phyloP scores from a whole-genome alignment of 495 filamentous ascomycete genomes.

The Penicillium samsonianum region DNA sequence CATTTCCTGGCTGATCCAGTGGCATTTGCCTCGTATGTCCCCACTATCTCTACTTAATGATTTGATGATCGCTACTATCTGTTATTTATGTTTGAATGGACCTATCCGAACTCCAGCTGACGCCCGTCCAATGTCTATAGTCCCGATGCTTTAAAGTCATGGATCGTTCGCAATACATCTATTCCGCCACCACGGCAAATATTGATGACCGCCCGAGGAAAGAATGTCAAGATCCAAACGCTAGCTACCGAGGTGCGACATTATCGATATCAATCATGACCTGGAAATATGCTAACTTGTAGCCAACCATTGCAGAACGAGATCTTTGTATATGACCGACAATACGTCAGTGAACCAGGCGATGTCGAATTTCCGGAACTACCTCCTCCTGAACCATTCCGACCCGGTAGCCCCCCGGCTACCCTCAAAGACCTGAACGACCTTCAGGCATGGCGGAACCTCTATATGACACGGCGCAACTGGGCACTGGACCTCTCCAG shows the following conservation, averaged over 20 bases:
- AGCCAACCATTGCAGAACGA: constrained; percentile 61
- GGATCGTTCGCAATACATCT: constrained; percentile 64
- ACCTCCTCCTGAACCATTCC: constrained; percentile 59
- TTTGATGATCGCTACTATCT: constrained; percentile 1
- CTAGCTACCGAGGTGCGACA: constrained; percentile 70
- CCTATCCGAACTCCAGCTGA: constrained; percentile 22
- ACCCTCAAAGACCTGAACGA: constrained; percentile 70
- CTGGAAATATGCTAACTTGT: constrained; percentile 8
- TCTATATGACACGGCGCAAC: constrained; percentile 69
- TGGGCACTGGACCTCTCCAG: constrained; percentile 75
- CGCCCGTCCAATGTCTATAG: constrained; percentile 42
- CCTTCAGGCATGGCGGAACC: constrained; percentile 76
- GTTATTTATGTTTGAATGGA: neutral
- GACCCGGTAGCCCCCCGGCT: constrained; percentile 64
- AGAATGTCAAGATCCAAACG: constrained; percentile 73
- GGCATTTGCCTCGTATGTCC: constrained; percentile 66
- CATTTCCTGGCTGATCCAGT: constrained; percentile 71
- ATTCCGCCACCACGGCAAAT: constrained; percentile 74
- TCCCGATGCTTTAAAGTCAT: constrained; percentile 68
- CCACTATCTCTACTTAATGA: neutral
- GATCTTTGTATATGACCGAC: constrained; percentile 83
- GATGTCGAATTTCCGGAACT: constrained; percentile 55
- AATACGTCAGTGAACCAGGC: constrained; percentile 51
- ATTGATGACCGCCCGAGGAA: constrained; percentile 78
- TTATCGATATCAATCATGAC: neutral